Base-by-base conservation (phyloP, 768 basidiomycete species). In the Boletus barrowsii region DNA sequence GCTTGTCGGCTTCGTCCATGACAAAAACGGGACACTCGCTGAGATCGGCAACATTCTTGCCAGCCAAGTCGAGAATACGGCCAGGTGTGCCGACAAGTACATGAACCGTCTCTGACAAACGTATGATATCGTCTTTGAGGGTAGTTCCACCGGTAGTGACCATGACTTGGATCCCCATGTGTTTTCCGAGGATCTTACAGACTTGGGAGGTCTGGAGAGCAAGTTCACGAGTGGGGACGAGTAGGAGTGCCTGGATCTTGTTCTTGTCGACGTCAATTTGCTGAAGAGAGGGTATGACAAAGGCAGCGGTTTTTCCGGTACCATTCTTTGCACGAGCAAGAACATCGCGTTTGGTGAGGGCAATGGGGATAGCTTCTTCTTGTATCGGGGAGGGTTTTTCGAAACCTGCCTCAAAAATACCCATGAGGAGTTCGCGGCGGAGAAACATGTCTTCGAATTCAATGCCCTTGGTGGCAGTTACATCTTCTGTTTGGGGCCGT, bases 1-100 rank as follows among this genome's bases (percentile, higher is more conserved):
- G 83, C 72, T 98, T 99, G 73, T 98, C 97, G 44, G 96, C 96
- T 75, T 99, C 96, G 72, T 99, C 96, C 96, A 99, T 99, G 62
- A 98, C 93, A 66, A 98, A 99, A 51, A 96, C 91, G 3, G 88
- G 87, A 73, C 96, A 98, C 68, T 92, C 88, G 74, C 84, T 89
- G 60, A 99, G 80, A 74, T 98, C 93, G 29, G 96, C 96, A 37
- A 99, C 88, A 59, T 75, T 83, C 76, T 98, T 98, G 63, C 93
- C 88, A 6, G 90, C 89, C 49, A 99, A 76, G 77, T 99, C 96
- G 49, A 99, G 78, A 64, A 99, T 94, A 65, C 96, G 84, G 26
- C 96, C 96, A 15, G 96, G 96, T 3, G 96, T 99, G 49, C 96
- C 96, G 57, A 98, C 96, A 47, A 99, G 87, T 48, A 99, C 88